These are phyloP conservation scores for Fusarium anguioides DNA, from an alignment of 2,329 filamentous ascomycete species.

Conservation along the genomic window DNA sequence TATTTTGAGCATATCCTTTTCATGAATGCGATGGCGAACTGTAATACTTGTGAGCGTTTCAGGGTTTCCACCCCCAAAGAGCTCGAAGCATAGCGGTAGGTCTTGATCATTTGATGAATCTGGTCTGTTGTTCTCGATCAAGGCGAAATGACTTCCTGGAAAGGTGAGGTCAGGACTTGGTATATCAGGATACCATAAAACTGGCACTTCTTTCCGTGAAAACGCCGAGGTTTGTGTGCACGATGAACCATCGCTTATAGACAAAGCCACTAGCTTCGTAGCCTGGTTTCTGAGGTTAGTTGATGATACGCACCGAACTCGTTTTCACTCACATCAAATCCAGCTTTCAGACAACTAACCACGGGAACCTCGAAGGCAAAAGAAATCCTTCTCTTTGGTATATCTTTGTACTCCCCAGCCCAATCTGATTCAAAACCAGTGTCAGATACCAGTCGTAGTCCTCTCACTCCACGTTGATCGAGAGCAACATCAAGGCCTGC, in stretches of 20 bases:
- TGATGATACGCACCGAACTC: too few relatives aligned
- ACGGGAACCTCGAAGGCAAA: rapidly evolving
- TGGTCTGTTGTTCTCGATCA: not conserved
- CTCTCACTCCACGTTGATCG: not conserved
- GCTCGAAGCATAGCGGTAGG: not conserved
- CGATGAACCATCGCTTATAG: not conserved
- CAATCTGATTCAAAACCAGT: not conserved
- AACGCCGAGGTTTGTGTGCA: too few relatives aligned
- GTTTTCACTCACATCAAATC: slow-evolving; percentile 8
- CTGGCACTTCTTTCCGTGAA: too few relatives aligned
- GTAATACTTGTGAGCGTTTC: not conserved
- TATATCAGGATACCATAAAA: slow-evolving; percentile 5
- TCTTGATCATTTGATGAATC: not conserved
- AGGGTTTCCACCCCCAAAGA: not conserved
- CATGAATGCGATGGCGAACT: not conserved
- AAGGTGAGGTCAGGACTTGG: not conserved
- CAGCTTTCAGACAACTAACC: not conserved
- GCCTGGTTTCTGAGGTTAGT: not conserved
- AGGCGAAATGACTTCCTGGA: not conserved
- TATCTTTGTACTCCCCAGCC: not conserved
- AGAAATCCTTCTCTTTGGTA: not conserved
- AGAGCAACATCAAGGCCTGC: not conserved
- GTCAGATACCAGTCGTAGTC: not conserved
- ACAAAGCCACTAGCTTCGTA: not conserved
- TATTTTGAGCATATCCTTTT: not conserved